Percentiles rank a stretch among this genome's conserved stretches.
phyloP scores from a whole-genome alignment of 2,329 filamentous ascomycete genomes.

The Colletotrichum liaoningense region DNA sequence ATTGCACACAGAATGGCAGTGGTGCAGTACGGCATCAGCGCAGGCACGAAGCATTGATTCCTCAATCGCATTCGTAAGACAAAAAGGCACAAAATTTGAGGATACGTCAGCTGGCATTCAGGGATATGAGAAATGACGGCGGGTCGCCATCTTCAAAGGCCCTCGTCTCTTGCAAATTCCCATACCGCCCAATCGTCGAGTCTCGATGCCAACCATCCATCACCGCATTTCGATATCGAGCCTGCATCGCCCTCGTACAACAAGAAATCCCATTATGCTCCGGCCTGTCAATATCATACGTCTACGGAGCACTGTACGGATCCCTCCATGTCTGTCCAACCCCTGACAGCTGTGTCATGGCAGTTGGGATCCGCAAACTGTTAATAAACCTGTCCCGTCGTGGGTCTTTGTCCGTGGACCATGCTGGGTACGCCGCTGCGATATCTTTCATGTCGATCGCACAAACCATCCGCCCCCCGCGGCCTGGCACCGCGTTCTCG shows the following conservation, averaged over 20 bases:
- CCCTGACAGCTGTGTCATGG: neutral
- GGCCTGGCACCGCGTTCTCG: neutral
- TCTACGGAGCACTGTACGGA: neutral
- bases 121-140: slow-evolving; percentile 20
- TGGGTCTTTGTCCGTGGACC: slow-evolving; percentile 7
- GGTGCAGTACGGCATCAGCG: neutral
- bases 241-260: neutral
- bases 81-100: neutral
- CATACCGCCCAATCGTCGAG: slow-evolving; percentile 11
- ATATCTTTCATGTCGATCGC: slow-evolving; percentile 14
- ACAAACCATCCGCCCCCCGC: neutral
- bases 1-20: neutral
- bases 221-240: slow-evolving; percentile 17
- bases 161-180: neutral
- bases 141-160: neutral
- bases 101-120: slow-evolving; percentile 14
- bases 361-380: slow-evolving; percentile 14
- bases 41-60: neutral
- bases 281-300: neutral
- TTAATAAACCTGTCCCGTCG: slow-evolving; percentile 17
- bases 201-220: slow-evolving; percentile 27
- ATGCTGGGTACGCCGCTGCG: neutral
- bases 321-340: neutral
- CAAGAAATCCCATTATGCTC: neutral
- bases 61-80: too few species aligned